Evolutionary conservation across 1,284 basidiomycete genomes (phyloP), one percentile per base, ranked within the genome.

Genomic region (Pseudozyma sp.): DNA sequence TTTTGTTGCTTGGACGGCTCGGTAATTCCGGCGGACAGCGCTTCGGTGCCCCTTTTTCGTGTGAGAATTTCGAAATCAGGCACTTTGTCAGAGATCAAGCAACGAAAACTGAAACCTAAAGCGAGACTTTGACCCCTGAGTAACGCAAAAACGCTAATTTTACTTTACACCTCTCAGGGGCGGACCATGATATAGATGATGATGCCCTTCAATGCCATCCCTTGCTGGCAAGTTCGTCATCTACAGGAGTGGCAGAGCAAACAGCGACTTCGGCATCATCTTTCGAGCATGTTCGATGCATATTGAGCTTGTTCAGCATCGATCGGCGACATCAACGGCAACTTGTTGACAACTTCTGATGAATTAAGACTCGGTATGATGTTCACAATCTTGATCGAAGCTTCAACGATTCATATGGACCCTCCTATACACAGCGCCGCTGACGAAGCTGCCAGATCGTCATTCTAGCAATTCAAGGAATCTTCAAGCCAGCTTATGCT

Each of bases 341-440:
- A 13, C 52, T 40, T 44, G 21, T 40, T 31, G 16, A 21, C 54
- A 48, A 54, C 47, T 39, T 18, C 21, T 5, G 47, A 58, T 8
- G 52, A 62, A 62, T 54, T 54, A 48, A 57, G 51, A 31, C 59
- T 61, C 66, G 51, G 21, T 8, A 68, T 62, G 66, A 68, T 59
- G 66, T 68, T 52, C 59, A 8, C 36, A 18, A 34, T 31, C 51
- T 54, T 31, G 3, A 6, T 31, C 25, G 3, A 31, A 31, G 25
- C 25, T 31, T 31, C 25, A 31, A 31, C 25, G 25, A 31, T 31
- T 31, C 25, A 31, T 31, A 3, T 31, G 25, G 25, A 31, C 25
- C 25, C 25, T 31, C 25, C 25, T 31, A 31, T 31, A 31, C 3
- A 31, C 25, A 31, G 25, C 25, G 25, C 25, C 25, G 25, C 25